phyloP scores from a whole-genome alignment of 768 basidiomycete species.

The Lentinula raphanica region DNA sequence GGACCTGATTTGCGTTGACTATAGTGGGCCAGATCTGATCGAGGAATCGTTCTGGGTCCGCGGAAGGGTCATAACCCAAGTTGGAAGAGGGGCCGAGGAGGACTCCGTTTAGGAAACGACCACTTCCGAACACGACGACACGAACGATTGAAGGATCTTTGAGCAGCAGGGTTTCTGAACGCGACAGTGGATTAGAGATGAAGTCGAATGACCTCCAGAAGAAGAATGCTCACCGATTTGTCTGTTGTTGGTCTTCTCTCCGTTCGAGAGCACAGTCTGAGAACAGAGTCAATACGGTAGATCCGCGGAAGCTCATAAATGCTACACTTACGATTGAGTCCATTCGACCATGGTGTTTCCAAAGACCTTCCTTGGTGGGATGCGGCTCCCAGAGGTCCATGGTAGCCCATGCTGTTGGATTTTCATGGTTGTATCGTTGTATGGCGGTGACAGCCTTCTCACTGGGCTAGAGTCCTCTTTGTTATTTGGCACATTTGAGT shows the following conservation, averaged over 20 bases:
- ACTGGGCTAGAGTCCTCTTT: background rate
- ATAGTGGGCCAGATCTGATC: conserved; percentile 18
- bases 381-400: background rate
- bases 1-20: conserved; percentile 15
- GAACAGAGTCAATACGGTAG: background rate
- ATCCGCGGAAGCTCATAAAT: background rate
- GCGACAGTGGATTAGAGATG: too few relatives aligned
- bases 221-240: conserved; percentile 17
- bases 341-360: conserved; percentile 16
- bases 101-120: conserved; percentile 19
- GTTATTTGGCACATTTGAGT: background rate
- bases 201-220: background rate
- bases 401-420: background rate
- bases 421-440: background rate
- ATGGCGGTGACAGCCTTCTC: background rate
- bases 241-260: conserved; percentile 24
- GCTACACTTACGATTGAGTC: conserved; percentile 16
- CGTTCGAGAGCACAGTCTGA: conserved; percentile 25
- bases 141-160: conserved; percentile 14
- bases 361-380: conserved; percentile 9
- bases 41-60: conserved; percentile 10
- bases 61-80: background rate
- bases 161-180: conserved; percentile 17
- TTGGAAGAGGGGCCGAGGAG: conserved; percentile 11
- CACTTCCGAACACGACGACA: conserved; percentile 20